Evolutionary conservation across 257 asterid species (phyloP), one percentile per base, ranked within the genome.

Genomic region (Solanum neorickii): DNA sequence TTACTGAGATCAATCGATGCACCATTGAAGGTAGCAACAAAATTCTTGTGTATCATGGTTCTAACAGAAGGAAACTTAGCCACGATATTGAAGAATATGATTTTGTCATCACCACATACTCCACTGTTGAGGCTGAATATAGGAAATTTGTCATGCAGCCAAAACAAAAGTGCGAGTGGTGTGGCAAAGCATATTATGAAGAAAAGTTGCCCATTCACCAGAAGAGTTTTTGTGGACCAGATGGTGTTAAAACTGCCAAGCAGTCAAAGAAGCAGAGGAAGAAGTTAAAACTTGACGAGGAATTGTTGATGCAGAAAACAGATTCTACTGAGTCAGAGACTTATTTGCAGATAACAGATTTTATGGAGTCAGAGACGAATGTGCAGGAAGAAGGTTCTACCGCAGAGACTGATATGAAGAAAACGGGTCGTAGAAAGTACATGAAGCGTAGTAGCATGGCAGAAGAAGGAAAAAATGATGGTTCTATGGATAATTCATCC

Each of bases 11-110:
- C 83, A 94, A 93, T 5, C 95, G 96, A 74, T 97, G 92, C 92
- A 94, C 98, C 85, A 85, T 88, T 25, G 89, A 95, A 90, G 98
- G 96, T 86, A 95, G 96, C 93, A 92, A 92, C 69, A 94, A 89
- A 91, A 95, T 95, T 27, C 97, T 97, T 83, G 92, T 94, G 69
- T 95, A 95, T 89, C 99, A 95, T 87, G 99, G 99, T 87, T 86
- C 98, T 72, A 93, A 94, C 88, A 89, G 98, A 86, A 95, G 88
- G 29, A 94, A 89, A 86, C 89, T 76, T 86, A 87, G 87, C 88
- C 88, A 89, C 86, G 90, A 91, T 84, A 92, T 96, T 87, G 90
- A 95, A 7, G 93, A 95, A 82, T 94, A 91, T 86, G 98, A 96
- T 87, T 95, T 96, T 94, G 95, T 96, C 82, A 91, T 96, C 90